Conservation (phyloP, 2,329 filamentous ascomycete species). For the Cytospora piceicola region DNA sequence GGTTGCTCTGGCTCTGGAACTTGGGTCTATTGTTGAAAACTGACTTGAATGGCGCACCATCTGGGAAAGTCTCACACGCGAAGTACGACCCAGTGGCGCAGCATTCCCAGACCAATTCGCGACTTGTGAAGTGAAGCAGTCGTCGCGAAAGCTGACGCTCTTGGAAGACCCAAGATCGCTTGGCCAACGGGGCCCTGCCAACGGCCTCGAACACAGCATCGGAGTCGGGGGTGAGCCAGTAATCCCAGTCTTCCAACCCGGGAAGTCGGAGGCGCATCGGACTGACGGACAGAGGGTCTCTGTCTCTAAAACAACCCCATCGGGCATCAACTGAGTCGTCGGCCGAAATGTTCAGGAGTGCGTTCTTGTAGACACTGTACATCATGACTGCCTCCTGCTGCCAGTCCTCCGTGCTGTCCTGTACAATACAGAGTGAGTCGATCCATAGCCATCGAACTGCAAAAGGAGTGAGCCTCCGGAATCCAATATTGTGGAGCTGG, state of each 20-base stretch:
- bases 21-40: neutral
- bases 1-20: neutral
- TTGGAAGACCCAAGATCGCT: conserved; percentile 23
- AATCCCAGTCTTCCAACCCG: neutral
- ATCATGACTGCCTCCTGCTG: conserved; percentile 27
- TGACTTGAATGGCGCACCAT: neutral
- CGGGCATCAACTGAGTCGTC: conserved; percentile 14
- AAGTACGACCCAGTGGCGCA: conserved; percentile 30
- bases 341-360: conserved; percentile 19
- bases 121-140: conserved; percentile 12
- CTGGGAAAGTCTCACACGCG: conserved; percentile 9
- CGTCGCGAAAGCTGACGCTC: conserved; percentile 25
- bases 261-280: conserved; percentile 11
- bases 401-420: conserved; percentile 28
- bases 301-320: conserved; percentile 8
- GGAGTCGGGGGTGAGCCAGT: neutral
- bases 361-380: conserved; percentile 24
- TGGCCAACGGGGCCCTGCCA: neutral
- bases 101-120: conserved; percentile 19
- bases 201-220: neutral
- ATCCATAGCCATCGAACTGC: conserved; percentile 23
- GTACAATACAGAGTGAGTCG: conserved; percentile 23
- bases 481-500: neutral
- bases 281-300: neutral
- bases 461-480: neutral